Evolutionary conservation across 2,329 filamentous ascomycete species (phyloP), one percentile per base, ranked within the genome.

Genomic region (Penicillium hordei): DNA sequence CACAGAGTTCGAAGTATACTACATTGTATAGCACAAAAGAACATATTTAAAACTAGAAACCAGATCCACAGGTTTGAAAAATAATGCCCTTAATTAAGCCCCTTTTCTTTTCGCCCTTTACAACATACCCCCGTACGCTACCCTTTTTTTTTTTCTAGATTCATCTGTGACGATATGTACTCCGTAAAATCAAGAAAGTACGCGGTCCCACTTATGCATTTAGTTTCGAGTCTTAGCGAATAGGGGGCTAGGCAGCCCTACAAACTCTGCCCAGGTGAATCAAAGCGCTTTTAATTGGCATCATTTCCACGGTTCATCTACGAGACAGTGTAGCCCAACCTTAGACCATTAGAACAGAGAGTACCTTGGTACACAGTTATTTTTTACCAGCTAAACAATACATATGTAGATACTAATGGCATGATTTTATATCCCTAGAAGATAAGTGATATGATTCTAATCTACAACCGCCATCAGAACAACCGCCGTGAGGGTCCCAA

Each of bases 191-290:
- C 12, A 33, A 34, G 23, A 34, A 23, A 34, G 12, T 33, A 34
- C 19, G 5, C 39, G 36, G n/a, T 54, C 48, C 64, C 64, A 66
- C 63, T 40, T 46, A 53, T 40, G 17, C 27, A 15, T 21, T 56
- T 55, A 60, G 58, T 63, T 59, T 56, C 60, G 55, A 63, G 58
- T 65, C 58, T 60, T 61, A 58, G 60, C 59, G 55, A 63, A 65
- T 64, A 45, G 58, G 61, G 61, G 64, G 62, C 59, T 62, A 49
- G 54, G 58, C 60, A 63, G 61, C 56, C 62, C 57, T 63, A 43
- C 19, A 31, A 36, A 42, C 36, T 42, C 29, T 23, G 42, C 23
- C 7, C 15, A 44, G 23, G 42, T 44, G 52, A 49, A 55, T 50
- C 36, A 55, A 29, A 53, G 42, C 29, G 15, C n/a, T 34, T 34